A percentile compares a stretch with the other conserved stretches of the same genome.
phyloP scores from a whole-genome alignment of 305 asterid genomes.

The Fraxinus albicans region DNA sequence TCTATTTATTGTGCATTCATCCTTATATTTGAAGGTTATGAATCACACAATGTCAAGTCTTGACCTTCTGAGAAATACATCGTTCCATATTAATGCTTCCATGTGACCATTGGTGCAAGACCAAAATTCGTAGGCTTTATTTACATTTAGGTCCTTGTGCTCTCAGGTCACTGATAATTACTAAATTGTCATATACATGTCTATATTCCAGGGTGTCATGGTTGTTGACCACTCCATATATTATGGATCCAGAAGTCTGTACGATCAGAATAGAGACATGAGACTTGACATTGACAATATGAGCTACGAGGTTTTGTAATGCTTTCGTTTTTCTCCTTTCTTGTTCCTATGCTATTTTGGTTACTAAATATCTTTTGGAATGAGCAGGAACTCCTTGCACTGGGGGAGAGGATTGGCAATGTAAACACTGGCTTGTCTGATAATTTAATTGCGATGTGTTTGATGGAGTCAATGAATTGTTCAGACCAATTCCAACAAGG shows the following conservation, averaged over 20 bases:
- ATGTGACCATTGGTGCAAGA: neutral
- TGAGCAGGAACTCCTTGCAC: conserved; percentile 78
- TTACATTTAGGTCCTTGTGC: neutral
- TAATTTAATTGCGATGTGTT: conserved; percentile 49
- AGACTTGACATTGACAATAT: conserved; percentile 77
- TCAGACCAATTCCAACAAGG: conserved; percentile 54
- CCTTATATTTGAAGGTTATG: neutral
- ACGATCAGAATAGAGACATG: conserved; percentile 81
- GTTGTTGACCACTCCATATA: conserved; percentile 42
- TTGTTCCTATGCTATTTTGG: neutral
- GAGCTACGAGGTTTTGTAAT: conserved; percentile 72
- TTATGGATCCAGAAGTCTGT: conserved; percentile 53
- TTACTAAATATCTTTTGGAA: conserved; percentile 12
- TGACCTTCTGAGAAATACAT: neutral
- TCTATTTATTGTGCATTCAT: neutral
- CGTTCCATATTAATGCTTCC: neutral
- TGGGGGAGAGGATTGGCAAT: conserved; percentile 81
- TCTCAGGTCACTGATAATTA: neutral
- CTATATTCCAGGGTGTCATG: conserved; percentile 51
- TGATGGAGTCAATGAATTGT: conserved; percentile 50
- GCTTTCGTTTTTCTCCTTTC: neutral
- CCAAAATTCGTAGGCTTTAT: neutral
- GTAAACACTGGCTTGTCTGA: conserved; percentile 85
- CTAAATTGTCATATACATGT: neutral
- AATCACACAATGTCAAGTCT: neutral